Percentiles rank a stretch among this genome's conserved stretches.
Conservation (phyloP, 805 yeast species). For the Candida fluviatilis region DNA sequence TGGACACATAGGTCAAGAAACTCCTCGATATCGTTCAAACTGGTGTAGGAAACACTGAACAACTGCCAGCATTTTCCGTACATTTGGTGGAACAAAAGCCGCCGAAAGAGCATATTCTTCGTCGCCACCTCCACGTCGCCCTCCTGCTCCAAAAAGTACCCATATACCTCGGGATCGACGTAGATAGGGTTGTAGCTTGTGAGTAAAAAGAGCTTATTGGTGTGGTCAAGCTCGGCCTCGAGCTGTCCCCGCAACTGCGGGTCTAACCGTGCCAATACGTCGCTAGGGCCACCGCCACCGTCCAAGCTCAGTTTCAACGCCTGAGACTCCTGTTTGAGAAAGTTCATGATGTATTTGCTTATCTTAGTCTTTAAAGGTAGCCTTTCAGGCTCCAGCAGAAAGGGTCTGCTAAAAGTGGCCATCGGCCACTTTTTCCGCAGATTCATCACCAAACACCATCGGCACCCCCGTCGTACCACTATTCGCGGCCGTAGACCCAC, state of each 20-base stretch:
- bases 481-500: not conserved
- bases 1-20: conserved; percentile 23
- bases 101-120: conserved; percentile 18
- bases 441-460: no score
- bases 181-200: conserved; percentile 28
- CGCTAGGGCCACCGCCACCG: not conserved
- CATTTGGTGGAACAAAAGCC: conserved; percentile 28
- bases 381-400: not conserved
- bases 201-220: conserved; percentile 25
- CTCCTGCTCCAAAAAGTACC: conserved; percentile 14
- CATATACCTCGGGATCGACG: conserved; percentile 26
- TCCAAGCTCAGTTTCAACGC: conserved; percentile 2
- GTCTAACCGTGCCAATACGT: conserved; percentile 4
- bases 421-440: no score
- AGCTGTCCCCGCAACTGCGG: conserved; percentile 16
- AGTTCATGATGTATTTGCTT: conserved; percentile 1
- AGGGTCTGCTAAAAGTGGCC: no score
- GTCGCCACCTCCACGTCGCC: conserved; percentile 15
- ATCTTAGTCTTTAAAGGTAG: conserved; percentile 1
- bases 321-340: conserved; percentile 3
- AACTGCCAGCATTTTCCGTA: conserved; percentile 29
- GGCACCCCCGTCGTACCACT: no score
- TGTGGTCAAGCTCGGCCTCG: conserved; percentile 21
- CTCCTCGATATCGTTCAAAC: conserved; percentile 36
- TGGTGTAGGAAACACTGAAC: conserved; percentile 19